Conservation (phyloP, 108 stramenopile species). For the Epipyxis sp. region DNA sequence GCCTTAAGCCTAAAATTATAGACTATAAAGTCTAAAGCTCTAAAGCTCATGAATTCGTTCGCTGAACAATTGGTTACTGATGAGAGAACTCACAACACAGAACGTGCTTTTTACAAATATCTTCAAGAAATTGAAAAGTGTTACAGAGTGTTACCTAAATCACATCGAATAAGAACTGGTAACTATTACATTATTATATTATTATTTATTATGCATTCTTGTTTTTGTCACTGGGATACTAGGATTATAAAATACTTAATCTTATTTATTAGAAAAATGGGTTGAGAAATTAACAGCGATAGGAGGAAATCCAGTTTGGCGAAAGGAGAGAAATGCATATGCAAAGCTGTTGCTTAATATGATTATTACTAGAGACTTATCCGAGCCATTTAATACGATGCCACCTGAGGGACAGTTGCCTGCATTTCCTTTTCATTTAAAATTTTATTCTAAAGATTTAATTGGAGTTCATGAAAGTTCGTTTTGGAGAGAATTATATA, state of each 20-base stretch:
- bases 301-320: constrained; percentile 13
- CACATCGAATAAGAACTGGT: neutral
- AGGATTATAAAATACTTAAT: too few relatives aligned
- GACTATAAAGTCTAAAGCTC: too few relatives aligned
- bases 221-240: too few relatives aligned
- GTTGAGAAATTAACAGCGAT: constrained; percentile 15
- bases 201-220: too few relatives aligned
- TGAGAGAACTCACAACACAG: too few relatives aligned
- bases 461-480: constrained; percentile 22
- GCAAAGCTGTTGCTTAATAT: neutral
- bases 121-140: constrained; percentile 2
- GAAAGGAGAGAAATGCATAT: constrained; percentile 17
- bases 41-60: too few relatives aligned
- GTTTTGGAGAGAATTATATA: constrained; percentile 30
- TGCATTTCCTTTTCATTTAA: constrained; percentile 18
- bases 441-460: neutral
- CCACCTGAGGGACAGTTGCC: constrained; percentile 31
- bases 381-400: constrained; percentile 13
- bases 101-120: neutral
- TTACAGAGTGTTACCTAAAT: neutral
- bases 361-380: neutral
- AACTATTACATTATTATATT: too few relatives aligned
- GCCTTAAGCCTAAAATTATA: too few relatives aligned
- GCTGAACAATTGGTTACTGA: too few relatives aligned
- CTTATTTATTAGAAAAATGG: constrained; percentile 36